Evolutionary conservation across 2,329 filamentous ascomycete species (phyloP).

Genomic region (Hymenoscyphus repandus): DNA sequence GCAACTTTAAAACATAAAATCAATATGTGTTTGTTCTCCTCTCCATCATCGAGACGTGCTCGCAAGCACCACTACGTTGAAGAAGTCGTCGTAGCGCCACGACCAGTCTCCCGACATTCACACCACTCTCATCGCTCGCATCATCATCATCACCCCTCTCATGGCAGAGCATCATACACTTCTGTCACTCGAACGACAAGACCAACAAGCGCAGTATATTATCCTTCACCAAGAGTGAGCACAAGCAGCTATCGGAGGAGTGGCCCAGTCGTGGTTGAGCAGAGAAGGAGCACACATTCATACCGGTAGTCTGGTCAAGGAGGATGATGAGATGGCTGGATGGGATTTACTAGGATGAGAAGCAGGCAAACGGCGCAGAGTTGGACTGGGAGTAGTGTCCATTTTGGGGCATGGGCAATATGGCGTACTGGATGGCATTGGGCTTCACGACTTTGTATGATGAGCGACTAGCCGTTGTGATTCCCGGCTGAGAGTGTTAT

Average conservation of each 20-base stretch:
- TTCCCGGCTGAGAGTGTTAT: too few species aligned
- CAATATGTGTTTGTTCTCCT: constrained; percentile 27
- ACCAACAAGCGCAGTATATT: constrained; percentile 14
- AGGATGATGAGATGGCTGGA: neutral
- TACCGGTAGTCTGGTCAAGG: constrained; percentile 14
- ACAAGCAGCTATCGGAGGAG: constrained; percentile 23
- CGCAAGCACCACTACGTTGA: constrained; percentile 23
- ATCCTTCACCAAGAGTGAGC: constrained; percentile 22
- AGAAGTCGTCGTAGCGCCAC: constrained; percentile 25
- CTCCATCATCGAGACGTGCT: constrained; percentile 12
- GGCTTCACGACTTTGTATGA: too few species aligned
- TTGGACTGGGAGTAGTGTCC: neutral
- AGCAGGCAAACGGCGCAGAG: too few species aligned
- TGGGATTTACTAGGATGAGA: neutral
- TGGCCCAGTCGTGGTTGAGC: constrained; percentile 22
- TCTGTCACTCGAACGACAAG: constrained; percentile 21
- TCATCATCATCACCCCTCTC: constrained; percentile 16
- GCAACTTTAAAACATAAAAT: neutral
- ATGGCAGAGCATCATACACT: constrained; percentile 23
- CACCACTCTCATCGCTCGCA: constrained; percentile 8
- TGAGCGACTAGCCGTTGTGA: too few species aligned
- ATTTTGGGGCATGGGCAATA: neutral
- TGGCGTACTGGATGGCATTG: too few species aligned
- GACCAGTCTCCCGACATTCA: constrained; percentile 23
- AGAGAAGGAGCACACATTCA: constrained; percentile 18